Base-by-base conservation (phyloP, 148 eudicot species). In the Dysphania ambrosioides region DNA sequence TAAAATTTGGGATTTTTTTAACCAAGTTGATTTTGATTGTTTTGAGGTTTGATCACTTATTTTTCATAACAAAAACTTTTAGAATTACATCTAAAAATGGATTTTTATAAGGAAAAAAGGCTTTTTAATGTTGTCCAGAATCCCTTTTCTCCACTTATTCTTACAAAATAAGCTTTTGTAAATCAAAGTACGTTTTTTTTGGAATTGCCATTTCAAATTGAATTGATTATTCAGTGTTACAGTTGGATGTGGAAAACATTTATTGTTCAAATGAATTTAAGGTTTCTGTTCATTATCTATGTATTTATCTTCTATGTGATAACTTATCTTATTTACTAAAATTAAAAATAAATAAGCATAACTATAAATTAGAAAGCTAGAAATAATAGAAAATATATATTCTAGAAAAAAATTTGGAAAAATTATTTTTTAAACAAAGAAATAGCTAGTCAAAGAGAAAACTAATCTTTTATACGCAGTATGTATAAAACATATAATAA, bases 191-290 rank as follows among this genome's bases (percentile, higher is more conserved):
- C 51, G 1, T 41, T 41, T 67, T n/a, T 67, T 67, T 67, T 66
- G 34, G 71, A 67, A 41, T 56, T 24, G 34, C 71, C 71, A 67
- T 41, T 40, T 66, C 21, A 21, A 56, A 21, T 59, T 26, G 11
- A 67, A 40, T 67, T 40, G 32, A 67, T 67, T 24, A 67, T 27
- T 68, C 34, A 68, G 6, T 68, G 34, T 68, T 68, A 29, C 26
- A 68, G 32, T 68, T 68, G 34, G 71, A 68, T 68, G 53, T 68
- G 71, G 42, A 68, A 68, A 21, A 68, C 56, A 42, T 29, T 56
- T 68, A 68, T 40, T 68, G 32, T 44, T 41, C 71, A 68, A 68
- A 42, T 19, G 34, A 29, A 60, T 60, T 34, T 42, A 24, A 41
- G 29, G 38, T 66, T 36, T 18, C 30, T 40, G n/a, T 66, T 66